Conservation (phyloP, 257 asterid genomes). For the Avicennia marina region DNA sequence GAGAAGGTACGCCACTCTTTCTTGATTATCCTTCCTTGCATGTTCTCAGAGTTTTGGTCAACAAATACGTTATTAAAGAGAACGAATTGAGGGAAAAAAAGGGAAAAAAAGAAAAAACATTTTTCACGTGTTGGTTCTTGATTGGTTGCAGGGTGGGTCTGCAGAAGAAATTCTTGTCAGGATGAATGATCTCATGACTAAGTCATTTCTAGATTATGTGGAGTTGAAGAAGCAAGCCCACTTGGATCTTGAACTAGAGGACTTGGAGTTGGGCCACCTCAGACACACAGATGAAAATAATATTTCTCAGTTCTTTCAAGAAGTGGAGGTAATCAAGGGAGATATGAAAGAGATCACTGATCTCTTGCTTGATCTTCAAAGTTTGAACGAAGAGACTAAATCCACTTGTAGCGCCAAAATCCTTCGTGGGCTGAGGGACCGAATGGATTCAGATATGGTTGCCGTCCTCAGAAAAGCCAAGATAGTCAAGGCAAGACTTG, state of each 20-base stretch:
- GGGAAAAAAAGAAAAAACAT: no score
- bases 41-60: no score
- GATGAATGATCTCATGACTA: slow-evolving; percentile 90
- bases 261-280: slow-evolving; percentile 52
- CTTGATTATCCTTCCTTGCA: no score
- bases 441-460: slow-evolving; percentile 79
- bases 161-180: slow-evolving; percentile 9
- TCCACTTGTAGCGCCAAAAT: slow-evolving; percentile 63
- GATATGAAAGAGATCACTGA: slow-evolving; percentile 54
- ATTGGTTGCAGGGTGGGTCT: slow-evolving; percentile 16
- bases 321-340: slow-evolving; percentile 46
- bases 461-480: slow-evolving; percentile 66
- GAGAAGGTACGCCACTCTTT: no score
- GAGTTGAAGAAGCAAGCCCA: slow-evolving; percentile 73
- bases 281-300: slow-evolving; percentile 32
- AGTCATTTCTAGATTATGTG: slow-evolving; percentile 64
- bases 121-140: slow-evolving; percentile 1
- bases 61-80: no score
- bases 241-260: slow-evolving; percentile 45
- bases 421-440: slow-evolving; percentile 67
- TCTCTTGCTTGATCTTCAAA: slow-evolving; percentile 68
- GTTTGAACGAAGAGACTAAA: slow-evolving; percentile 53
- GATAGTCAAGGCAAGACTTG: slow-evolving; percentile 48
- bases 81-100: neutral
- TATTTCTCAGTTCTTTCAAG: slow-evolving; percentile 55